phyloP scores from a whole-genome alignment of 1,284 basidiomycete genomes.

The Cutaneotrichosporon dermatis region DNA sequence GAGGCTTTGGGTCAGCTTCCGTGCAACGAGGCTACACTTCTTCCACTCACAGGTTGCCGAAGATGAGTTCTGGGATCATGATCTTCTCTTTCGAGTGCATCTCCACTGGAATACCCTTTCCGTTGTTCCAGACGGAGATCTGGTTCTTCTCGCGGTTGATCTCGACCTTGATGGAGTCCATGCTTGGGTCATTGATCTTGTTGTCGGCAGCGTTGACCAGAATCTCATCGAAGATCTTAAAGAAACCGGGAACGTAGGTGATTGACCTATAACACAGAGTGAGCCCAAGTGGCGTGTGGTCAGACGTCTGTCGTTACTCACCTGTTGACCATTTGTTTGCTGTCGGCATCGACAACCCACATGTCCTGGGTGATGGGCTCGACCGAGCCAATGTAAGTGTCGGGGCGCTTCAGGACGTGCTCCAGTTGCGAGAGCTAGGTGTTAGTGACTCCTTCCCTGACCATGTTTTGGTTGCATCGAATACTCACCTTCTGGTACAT shows the following conservation, averaged over 20 bases:
- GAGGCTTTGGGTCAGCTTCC: conserved; percentile 50
- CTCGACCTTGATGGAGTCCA: conserved; percentile 83
- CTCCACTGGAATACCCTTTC: conserved; percentile 93
- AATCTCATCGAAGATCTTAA: conserved; percentile 99
- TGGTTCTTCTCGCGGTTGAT: conserved; percentile 78
- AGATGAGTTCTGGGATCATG: conserved; percentile 97
- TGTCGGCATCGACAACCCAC: conserved; percentile 83
- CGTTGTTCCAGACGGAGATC: conserved; percentile 95
- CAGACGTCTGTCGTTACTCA: conserved; percentile 23
- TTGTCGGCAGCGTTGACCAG: conserved; percentile 99
- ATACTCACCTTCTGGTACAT: conserved; percentile 78
- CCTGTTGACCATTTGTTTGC: conserved; percentile 71
- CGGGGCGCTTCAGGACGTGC: conserved; percentile 92
- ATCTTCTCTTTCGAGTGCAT: conserved; percentile 90
- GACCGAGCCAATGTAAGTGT: conserved; percentile 95
- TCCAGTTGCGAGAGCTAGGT: conserved; percentile 87
- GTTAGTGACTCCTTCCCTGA: conserved; percentile 8
- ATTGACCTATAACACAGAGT: conserved; percentile 57
- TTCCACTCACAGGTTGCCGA: conserved; percentile 68
- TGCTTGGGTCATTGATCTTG: conserved; percentile 81
- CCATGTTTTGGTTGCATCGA: too few relatives aligned
- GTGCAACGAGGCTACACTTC: too few relatives aligned
- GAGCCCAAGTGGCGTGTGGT: background rate
- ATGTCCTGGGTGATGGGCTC: conserved; percentile 77
- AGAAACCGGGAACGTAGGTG: conserved; percentile 94